A percentile compares a stretch with the other conserved stretches of the same genome.
phyloP scores from a whole-genome alignment of 352 stramenopile genomes.

The Phytophthora hybrid region DNA sequence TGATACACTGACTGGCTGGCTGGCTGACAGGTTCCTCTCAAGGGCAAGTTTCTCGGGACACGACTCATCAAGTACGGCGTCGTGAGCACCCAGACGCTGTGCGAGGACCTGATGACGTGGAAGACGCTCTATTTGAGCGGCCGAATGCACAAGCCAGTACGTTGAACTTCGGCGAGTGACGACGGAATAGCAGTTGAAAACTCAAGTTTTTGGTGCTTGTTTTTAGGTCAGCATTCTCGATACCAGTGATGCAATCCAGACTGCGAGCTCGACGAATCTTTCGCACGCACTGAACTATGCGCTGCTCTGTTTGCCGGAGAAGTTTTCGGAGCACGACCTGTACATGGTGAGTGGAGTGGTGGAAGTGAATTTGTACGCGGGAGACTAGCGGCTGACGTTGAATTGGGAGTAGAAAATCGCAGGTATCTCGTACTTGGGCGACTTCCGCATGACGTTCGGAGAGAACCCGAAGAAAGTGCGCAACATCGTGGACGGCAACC shows the following conservation, averaged over 20 bases:
- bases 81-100: slow-evolving; percentile 83
- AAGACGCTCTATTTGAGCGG: slow-evolving; percentile 89
- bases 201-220: slow-evolving; percentile 1
- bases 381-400: slow-evolving; percentile 9
- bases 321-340: slow-evolving; percentile 84
- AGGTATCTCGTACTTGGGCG: slow-evolving; percentile 89
- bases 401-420: slow-evolving; percentile 74
- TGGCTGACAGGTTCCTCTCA: slow-evolving; percentile 55
- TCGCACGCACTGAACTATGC: slow-evolving; percentile 81
- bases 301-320: slow-evolving; percentile 76
- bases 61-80: slow-evolving; percentile 92
- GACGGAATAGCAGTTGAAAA: slow-evolving; percentile 6
- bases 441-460: slow-evolving; percentile 92
- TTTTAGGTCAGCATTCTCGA: slow-evolving; percentile 69
- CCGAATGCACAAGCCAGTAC: slow-evolving; percentile 88
- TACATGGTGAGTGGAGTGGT: slow-evolving; percentile 78
- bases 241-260: slow-evolving; percentile 55
- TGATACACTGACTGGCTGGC: not conserved
- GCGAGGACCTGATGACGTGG: slow-evolving; percentile 80
- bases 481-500: slow-evolving; percentile 92
- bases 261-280: slow-evolving; percentile 67
- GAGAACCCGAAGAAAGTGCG: slow-evolving; percentile 93
- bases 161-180: slow-evolving; percentile 7
- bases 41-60: slow-evolving; percentile 58
- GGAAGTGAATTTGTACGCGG: not conserved